These are phyloP conservation scores for Moniliophthora roreri DNA, from an alignment of 1,284 basidiomycete genomes.

Conservation along the genomic window DNA sequence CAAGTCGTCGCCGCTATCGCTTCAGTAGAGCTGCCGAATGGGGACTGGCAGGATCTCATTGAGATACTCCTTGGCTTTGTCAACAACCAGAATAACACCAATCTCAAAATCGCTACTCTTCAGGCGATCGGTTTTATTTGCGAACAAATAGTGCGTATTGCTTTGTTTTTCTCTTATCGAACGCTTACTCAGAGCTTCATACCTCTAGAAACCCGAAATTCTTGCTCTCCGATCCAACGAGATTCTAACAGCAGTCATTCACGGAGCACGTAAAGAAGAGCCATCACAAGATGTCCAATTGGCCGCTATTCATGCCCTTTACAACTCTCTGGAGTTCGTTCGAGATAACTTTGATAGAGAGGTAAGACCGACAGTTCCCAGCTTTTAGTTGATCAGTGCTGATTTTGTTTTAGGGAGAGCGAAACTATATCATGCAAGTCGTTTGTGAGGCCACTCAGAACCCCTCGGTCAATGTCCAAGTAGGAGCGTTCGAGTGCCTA, in stretches of 20 bases:
- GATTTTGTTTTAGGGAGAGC: slow-evolving; percentile 72
- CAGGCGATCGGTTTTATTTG: slow-evolving; percentile 98
- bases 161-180: slow-evolving; percentile 9
- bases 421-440: slow-evolving; percentile 99
- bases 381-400: slow-evolving; percentile 11
- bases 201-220: slow-evolving; percentile 82
- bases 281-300: slow-evolving; percentile 90
- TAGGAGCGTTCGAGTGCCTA: slow-evolving; percentile 92
- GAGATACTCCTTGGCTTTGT: slow-evolving; percentile 87
- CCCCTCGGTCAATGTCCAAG: slow-evolving; percentile 76
- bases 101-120: slow-evolving; percentile 86
- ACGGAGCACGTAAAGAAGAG: slow-evolving; percentile 97
- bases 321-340: slow-evolving; percentile 97
- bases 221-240: slow-evolving; percentile 91
- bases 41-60: slow-evolving; percentile 91
- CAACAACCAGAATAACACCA: slow-evolving; percentile 67
- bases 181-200: slow-evolving; percentile 11
- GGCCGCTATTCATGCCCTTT: slow-evolving; percentile 92
- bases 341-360: slow-evolving; percentile 97
- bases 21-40: slow-evolving; percentile 86
- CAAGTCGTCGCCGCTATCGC: slow-evolving; percentile 95
- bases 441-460: slow-evolving; percentile 99
- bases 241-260: slow-evolving; percentile 97
- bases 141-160: slow-evolving; percentile 83
- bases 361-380: slow-evolving; percentile 43